Base-by-base conservation (phyloP, 257 asterid genomes). In the Solanum virginianum region DNA sequence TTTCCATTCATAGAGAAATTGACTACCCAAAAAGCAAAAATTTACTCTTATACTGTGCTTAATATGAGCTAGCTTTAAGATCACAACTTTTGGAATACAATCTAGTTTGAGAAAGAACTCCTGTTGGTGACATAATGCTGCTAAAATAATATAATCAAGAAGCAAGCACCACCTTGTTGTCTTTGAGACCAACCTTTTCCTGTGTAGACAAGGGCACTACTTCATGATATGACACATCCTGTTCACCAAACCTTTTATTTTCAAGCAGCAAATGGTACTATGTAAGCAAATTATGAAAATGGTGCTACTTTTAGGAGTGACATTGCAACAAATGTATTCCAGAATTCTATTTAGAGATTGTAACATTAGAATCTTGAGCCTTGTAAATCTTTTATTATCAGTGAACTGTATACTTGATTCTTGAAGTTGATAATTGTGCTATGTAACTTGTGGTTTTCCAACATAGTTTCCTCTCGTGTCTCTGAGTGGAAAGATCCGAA, bases 391-490 rank as follows among this genome's bases (percentile, higher is more conserved):
- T 36, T 36, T 36, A 15, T 62, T 62, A 20, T 49, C 29, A 6
- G 36, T 49, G 47, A 45, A 47, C 57, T 45, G 20, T 43, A 22
- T 22, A 51, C 36, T 49, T 51, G 43, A 74, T 47, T 45, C 41
- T n/a, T 47, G n/a, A 22, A 47, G 81, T 47, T 74, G 81, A 26
- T 75, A 75, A 15, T 77, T 77, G 22, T 75, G 84, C 55, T 18
- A 55, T 68, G 47, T 77, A 10, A 60, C 83, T 66, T 66, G 68
- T 85, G 84, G 26, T 59, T 69, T 53, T 80, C 6, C 85, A 36
- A 4, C 14, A 83, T 86, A 94, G 98, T 94, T 94, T 88, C 97
- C 98, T 72, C 86, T 94, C 8, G 94, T 91, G 24, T 91, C 98
- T 62, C 91, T 91, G 41, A 91, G 96, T 88, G 94, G 96, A 54